A percentile compares a stretch with the other conserved stretches of the same genome.
Conservation (phyloP, 495 filamentous ascomycete species). For the Penicillium pancosmium region DNA sequence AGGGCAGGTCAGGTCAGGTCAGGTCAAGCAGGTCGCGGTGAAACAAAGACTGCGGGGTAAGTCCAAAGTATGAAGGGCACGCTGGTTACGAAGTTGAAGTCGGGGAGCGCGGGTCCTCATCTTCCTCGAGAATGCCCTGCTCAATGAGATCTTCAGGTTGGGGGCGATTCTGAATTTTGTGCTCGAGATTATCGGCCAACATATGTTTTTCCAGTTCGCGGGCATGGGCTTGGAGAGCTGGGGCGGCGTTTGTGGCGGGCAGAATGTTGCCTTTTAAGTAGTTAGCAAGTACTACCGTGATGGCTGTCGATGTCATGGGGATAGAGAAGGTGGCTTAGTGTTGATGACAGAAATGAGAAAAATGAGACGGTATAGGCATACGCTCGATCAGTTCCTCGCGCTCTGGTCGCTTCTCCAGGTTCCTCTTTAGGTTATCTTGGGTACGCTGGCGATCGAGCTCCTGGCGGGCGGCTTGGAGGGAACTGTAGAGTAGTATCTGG, state of each 20-base stretch:
- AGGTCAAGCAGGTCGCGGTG: too few species aligned
- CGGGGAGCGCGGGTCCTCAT: slow-evolving; percentile 48
- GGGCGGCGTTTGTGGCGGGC: slow-evolving; percentile 65
- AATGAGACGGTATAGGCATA: slow-evolving; percentile 37
- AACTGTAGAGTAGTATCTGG: slow-evolving; percentile 34
- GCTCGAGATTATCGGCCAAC: slow-evolving; percentile 80
- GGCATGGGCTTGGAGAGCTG: slow-evolving; percentile 74
- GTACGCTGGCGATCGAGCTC: slow-evolving; percentile 68
- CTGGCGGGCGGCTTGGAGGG: slow-evolving; percentile 61
- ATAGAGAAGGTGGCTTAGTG: too few species aligned
- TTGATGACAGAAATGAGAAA: too few species aligned
- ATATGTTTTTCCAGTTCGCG: slow-evolving; percentile 82
- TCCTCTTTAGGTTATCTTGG: slow-evolving; percentile 67
- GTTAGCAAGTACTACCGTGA: background rate
- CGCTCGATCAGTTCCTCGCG: slow-evolving; percentile 72
- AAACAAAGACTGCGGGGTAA: too few species aligned
- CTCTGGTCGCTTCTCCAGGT: slow-evolving; percentile 64
- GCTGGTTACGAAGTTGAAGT: too few species aligned
- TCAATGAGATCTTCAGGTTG: slow-evolving; percentile 73
- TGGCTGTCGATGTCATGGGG: too few species aligned
- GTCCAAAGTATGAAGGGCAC: too few species aligned
- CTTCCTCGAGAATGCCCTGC: slow-evolving; percentile 73
- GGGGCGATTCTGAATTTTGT: slow-evolving; percentile 76
- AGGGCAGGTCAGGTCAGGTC: too few species aligned
- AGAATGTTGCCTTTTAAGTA: slow-evolving; percentile 73